Evolutionary conservation across 106 monocot species (phyloP).

Genomic region (Dendrobium huoshanense): DNA sequence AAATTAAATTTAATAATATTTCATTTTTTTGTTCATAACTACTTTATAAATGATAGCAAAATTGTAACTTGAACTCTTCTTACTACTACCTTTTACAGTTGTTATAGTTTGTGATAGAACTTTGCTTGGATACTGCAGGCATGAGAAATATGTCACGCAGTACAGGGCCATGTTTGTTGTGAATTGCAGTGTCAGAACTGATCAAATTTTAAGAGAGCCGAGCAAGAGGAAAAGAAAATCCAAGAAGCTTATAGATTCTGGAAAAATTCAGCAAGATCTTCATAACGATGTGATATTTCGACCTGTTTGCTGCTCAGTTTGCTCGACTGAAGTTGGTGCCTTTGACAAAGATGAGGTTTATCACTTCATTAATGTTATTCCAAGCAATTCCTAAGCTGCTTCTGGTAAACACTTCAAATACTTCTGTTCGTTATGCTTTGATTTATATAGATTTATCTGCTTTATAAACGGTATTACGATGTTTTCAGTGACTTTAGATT

Average conservation of each 20-base stretch:
- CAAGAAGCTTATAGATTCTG: constrained; percentile 13
- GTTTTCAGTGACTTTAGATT: not conserved
- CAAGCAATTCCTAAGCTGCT: constrained; percentile 64
- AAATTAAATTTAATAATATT: too few species aligned
- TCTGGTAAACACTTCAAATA: not conserved
- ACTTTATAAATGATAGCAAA: too few species aligned
- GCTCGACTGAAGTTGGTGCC: constrained; percentile 84
- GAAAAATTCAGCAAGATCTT: constrained; percentile 7
- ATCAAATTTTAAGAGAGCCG: constrained; percentile 44
- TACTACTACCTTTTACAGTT: not conserved
- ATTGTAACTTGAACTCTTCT: too few species aligned
- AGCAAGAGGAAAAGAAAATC: constrained; percentile 27
- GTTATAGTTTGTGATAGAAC: not conserved
- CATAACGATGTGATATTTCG: constrained; percentile 21
- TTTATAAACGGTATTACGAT: not conserved
- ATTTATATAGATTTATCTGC: not conserved
- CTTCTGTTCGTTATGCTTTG: not conserved
- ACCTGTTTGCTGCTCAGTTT: constrained; percentile 80
- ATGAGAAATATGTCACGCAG: constrained; percentile 88
- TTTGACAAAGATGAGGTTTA: constrained; percentile 77
- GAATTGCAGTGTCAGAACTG: constrained; percentile 62
- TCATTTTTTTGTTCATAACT: too few species aligned
- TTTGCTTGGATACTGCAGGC: constrained; percentile 35
- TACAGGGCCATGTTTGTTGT: constrained; percentile 94
- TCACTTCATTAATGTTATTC: constrained; percentile 94